Conservation (phyloP, 495 filamentous ascomycete genomes). For the Hypoxylon subgilvum region DNA sequence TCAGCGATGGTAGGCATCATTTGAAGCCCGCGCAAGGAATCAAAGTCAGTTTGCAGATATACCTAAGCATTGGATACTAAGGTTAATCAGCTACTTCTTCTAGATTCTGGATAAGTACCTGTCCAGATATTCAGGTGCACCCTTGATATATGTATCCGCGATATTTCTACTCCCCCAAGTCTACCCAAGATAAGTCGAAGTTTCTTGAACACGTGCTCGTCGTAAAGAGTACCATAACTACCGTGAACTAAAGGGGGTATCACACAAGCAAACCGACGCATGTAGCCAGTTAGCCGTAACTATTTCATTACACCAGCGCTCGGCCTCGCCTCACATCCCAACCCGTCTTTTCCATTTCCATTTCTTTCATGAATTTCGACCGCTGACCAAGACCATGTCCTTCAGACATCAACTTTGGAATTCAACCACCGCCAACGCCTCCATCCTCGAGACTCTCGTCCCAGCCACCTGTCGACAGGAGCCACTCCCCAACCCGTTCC, state of each 20-base stretch:
- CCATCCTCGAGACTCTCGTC: constrained; percentile 66
- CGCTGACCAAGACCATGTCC: not conserved
- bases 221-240: constrained; percentile 14
- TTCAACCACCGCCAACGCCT: constrained; percentile 51
- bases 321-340: not conserved
- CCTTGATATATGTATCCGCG: not conserved
- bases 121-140: no score
- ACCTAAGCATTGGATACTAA: no score
- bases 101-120: no score
- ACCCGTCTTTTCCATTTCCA: not conserved
- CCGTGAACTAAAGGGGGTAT: constrained; percentile 25
- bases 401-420: not conserved
- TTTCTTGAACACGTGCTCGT: no score
- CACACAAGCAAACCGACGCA: constrained; percentile 16
- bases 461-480: constrained; percentile 74
- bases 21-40: no score
- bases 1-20: no score
- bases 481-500: constrained; percentile 66
- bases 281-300: not conserved
- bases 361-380: not conserved
- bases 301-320: not conserved
- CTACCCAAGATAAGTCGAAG: not conserved
- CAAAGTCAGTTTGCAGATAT: no score
- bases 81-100: no score
- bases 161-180: no score